Evolutionary conservation across 805 yeast species (phyloP).

Genomic region (Yamadazyma takamatsuzukensis): DNA sequence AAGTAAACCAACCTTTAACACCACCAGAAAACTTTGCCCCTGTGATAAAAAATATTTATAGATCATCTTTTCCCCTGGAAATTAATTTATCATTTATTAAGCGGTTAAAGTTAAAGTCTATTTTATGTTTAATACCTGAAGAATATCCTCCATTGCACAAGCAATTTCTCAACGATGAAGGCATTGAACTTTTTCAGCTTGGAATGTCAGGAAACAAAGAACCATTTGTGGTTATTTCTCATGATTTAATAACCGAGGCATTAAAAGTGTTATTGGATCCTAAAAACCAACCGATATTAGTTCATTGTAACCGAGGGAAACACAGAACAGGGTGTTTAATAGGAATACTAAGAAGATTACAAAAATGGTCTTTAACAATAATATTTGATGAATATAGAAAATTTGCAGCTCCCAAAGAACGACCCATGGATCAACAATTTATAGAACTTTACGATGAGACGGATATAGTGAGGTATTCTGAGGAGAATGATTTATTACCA

Average conservation of each 20-base stretch:
- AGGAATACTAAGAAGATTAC: constrained; percentile 85
- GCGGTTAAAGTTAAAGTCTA: constrained; percentile 61
- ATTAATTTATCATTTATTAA: constrained; percentile 74
- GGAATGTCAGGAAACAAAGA: constrained; percentile 96
- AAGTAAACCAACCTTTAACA: constrained; percentile 22
- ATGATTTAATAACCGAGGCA: constrained; percentile 72
- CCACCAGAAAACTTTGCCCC: constrained; percentile 93
- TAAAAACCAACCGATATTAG: constrained; percentile 82
- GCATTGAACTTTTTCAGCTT: constrained; percentile 73
- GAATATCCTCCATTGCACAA: constrained; percentile 78
- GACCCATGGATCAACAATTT: constrained; percentile 94
- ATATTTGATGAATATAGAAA: constrained; percentile 94
- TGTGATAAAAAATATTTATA: constrained; percentile 68
- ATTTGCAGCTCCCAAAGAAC: constrained; percentile 91
- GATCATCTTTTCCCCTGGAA: constrained; percentile 86
- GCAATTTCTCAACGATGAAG: constrained; percentile 57
- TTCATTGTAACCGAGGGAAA: constrained; percentile 95
- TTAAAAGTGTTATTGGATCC: constrained; percentile 80
- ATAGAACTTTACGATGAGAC: constrained; percentile 81
- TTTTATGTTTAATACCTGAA: constrained; percentile 85
- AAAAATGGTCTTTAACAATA: constrained; percentile 89
- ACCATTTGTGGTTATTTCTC: constrained; percentile 75
- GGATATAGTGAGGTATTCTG: constrained; percentile 56
- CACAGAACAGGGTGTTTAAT: constrained; percentile 96
- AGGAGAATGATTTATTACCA: constrained; percentile 57